These are phyloP conservation scores for Sporothrix brasiliensis DNA, from an alignment of 2,329 filamentous ascomycete genomes.

Conservation along the genomic window DNA sequence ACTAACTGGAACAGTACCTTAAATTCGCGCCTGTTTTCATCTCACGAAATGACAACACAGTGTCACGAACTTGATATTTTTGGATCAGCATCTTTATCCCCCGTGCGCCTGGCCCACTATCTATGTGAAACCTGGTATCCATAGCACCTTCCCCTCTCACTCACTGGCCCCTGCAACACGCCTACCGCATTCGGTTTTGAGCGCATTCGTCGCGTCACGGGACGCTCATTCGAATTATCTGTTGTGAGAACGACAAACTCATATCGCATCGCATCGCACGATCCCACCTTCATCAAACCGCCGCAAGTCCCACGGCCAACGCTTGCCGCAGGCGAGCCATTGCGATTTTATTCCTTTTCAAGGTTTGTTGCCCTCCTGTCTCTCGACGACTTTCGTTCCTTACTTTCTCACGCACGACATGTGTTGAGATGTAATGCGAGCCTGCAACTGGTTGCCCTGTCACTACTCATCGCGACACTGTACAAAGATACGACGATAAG, in stretches of 20 bases:
- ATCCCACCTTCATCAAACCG: background rate
- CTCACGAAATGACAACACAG: background rate
- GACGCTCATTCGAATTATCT: background rate
- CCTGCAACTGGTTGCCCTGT: background rate
- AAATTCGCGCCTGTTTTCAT: background rate
- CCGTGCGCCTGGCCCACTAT: background rate
- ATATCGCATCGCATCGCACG: background rate
- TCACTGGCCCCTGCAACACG: conserved; percentile 1
- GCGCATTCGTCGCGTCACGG: conserved; percentile 23
- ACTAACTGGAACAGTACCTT: background rate
- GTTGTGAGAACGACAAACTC: conserved; percentile 8
- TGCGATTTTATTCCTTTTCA: background rate
- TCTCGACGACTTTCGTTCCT: background rate
- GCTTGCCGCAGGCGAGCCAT: background rate
- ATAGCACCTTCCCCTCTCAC: conserved; percentile 7
- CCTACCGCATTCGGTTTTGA: conserved; percentile 20
- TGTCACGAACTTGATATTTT: conserved; percentile 10
- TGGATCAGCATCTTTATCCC: conserved; percentile 3
- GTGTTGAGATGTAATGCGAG: background rate
- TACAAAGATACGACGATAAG: background rate
- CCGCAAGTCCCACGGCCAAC: background rate
- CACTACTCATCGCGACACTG: background rate
- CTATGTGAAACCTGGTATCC: background rate
- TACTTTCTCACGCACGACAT: conserved; percentile 5
- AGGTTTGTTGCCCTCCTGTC: background rate